Evolutionary conservation across 208 protist genomes (phyloP), one percentile per base, ranked within the genome.

Genomic region (Acanthamoeba castellanii): DNA sequence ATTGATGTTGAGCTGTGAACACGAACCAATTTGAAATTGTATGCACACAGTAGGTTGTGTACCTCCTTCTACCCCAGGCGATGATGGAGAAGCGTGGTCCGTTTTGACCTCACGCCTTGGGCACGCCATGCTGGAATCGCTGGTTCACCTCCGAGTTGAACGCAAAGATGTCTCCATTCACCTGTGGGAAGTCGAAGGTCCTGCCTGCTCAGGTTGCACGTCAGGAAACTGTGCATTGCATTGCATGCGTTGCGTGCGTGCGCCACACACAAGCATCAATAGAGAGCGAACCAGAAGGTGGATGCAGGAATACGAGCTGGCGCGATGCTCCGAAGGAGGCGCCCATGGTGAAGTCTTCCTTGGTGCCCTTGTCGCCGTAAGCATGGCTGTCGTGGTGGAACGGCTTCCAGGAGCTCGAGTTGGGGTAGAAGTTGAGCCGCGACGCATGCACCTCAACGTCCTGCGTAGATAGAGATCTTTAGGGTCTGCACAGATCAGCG

Each of bases 381-480:
- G 98, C 98, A 96, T 99, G 98, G 94, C 98, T 98, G 97, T 99
- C 98, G 93, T 98, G 98, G 92, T 99, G 98, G 96, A 98, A 98
- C 59, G 98, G 98, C 96, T 99, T 99, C 98, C 98, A 99, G 92
- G 98, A 97, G 0, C 96, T 97, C 1, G 98, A 98, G 89, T 99
- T 97, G 11, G 97, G 97, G 96, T 99, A 99, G 95, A 98, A 98
- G 93, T 99, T 99, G 59, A 99, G 96, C 34, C 98, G 96, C 16
- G 98, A 98, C 25, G 98, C 98, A 96, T 98, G 98, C 66, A 98
- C 97, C 32, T 99, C 98, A 2, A 98, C 85, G 93, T 99, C 98
- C 92, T 98, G 55, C 16, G 16, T n/a, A n/a, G n/a, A 5, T 13
- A 61, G 5, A 9, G 55, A 99, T 96, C 98, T 98, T 94, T 98